phyloP scores from a whole-genome alignment of 768 basidiomycete genomes.

The Agaricus sinodeliciosus region DNA sequence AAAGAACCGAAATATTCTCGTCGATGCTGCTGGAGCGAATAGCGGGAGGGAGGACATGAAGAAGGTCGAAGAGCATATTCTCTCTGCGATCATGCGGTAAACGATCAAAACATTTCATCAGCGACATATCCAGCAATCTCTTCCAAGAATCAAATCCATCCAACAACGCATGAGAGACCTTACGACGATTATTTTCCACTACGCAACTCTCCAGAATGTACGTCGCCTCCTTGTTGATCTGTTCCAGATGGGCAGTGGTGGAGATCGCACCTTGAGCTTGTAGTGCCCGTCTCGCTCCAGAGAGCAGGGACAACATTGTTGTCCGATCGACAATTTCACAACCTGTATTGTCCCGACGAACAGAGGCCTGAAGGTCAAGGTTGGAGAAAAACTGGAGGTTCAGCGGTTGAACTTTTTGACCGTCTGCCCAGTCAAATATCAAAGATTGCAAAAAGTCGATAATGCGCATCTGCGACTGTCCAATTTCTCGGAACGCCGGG shows the following conservation, averaged over 20 bases:
- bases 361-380: conserved; percentile 64
- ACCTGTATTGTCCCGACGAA: conserved; percentile 60
- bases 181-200: conserved; percentile 82
- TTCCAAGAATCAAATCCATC: conserved; percentile 81
- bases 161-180: conserved; percentile 65
- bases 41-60: conserved; percentile 71
- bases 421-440: conserved; percentile 85
- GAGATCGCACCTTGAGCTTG: conserved; percentile 64
- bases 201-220: conserved; percentile 83
- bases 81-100: conserved; percentile 80
- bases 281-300: conserved; percentile 49
- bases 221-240: conserved; percentile 58
- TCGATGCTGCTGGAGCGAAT: conserved; percentile 60
- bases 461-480: conserved; percentile 78
- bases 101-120: conserved; percentile 82
- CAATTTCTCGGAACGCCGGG: conserved; percentile 62
- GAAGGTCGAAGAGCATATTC: conserved; percentile 83
- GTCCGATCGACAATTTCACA: conserved; percentile 80
- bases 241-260: conserved; percentile 55
- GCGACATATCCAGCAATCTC: conserved; percentile 72
- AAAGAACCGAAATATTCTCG: conserved; percentile 69
- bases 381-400: conserved; percentile 59
- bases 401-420: conserved; percentile 47
- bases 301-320: conserved; percentile 65
- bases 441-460: conserved; percentile 86